Conservation (phyloP, 176 grass and related monocot species). For the Oryza coarctata region DNA sequence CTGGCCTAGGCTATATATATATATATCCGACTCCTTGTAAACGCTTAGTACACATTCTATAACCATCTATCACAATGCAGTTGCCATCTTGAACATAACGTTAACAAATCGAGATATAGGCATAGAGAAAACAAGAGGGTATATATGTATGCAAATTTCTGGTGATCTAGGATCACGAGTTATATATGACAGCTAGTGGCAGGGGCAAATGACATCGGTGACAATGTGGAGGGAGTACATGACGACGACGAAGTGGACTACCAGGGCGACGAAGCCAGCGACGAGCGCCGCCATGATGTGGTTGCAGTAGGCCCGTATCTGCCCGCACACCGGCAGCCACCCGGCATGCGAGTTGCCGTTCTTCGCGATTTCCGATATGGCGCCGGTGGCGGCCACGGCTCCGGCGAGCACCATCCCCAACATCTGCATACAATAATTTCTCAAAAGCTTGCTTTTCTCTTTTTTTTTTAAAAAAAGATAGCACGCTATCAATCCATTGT, state of each 20-base stretch:
- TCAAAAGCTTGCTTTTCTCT: too few species aligned
- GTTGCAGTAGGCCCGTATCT: constrained; percentile 68
- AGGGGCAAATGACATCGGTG: constrained; percentile 46
- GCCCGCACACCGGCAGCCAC: constrained; percentile 80
- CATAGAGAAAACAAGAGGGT: neutral
- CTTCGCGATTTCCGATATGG: constrained; percentile 65
- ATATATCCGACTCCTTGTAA: too few species aligned
- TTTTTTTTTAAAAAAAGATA: too few species aligned
- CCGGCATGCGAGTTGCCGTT: constrained; percentile 78
- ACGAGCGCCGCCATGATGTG: constrained; percentile 72
- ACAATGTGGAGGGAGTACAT: constrained; percentile 63
- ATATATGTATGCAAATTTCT: neutral
- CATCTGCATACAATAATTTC: constrained; percentile 47
- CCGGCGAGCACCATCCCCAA: constrained; percentile 67
- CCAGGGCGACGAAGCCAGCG: constrained; percentile 49
- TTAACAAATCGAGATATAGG: neutral
- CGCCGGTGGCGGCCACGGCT: constrained; percentile 68
- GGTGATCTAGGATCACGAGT: neutral
- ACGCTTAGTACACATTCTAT: too few species aligned
- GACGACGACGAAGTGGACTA: constrained; percentile 52
- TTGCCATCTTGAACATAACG: neutral
- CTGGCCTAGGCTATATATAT: too few species aligned
- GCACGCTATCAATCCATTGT: too few species aligned
- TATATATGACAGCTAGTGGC: constrained; percentile 7
- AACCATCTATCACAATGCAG: neutral